Evolutionary conservation across 176 grass and related monocot genomes (phyloP).

Genomic region (Puccinellia tenuiflora): DNA sequence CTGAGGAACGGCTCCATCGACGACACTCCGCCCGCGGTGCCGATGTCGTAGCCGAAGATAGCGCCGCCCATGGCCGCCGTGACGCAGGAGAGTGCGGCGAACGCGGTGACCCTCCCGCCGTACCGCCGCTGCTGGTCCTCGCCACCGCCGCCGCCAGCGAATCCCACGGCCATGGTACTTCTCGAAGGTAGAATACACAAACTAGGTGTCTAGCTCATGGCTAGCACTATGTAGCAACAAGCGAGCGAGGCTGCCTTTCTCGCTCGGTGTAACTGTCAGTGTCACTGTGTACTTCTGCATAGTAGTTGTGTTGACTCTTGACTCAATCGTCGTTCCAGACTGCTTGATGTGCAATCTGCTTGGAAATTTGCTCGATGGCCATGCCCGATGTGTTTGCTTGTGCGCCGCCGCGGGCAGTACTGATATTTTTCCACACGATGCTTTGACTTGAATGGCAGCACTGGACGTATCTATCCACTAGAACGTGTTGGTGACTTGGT

Average conservation of each 20-base stretch:
- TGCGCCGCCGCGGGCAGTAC: neutral
- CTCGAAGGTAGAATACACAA: no score
- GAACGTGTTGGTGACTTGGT: neutral
- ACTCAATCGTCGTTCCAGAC: neutral
- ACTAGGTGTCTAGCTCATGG: no score
- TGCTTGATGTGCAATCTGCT: neutral
- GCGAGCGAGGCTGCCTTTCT: no score
- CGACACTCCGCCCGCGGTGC: no score
- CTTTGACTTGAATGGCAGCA: neutral
- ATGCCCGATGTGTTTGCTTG: neutral
- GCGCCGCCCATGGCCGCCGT: slow-evolving; percentile 53
- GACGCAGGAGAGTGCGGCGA: slow-evolving; percentile 48
- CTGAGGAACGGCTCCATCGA: no score
- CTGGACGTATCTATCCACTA: neutral
- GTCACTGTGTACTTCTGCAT: neutral
- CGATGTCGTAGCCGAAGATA: slow-evolving; percentile 67
- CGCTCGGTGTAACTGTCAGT: no score
- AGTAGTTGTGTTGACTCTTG: no score
- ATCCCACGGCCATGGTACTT: no score
- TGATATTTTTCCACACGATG: neutral
- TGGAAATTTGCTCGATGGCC: neutral
- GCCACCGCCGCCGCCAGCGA: no score
- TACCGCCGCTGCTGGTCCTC: no score
- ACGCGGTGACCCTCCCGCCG: slow-evolving; percentile 37
- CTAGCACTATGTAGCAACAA: no score